Conservation (phyloP, 306 rosid genomes). For the Rosa rugosa region DNA sequence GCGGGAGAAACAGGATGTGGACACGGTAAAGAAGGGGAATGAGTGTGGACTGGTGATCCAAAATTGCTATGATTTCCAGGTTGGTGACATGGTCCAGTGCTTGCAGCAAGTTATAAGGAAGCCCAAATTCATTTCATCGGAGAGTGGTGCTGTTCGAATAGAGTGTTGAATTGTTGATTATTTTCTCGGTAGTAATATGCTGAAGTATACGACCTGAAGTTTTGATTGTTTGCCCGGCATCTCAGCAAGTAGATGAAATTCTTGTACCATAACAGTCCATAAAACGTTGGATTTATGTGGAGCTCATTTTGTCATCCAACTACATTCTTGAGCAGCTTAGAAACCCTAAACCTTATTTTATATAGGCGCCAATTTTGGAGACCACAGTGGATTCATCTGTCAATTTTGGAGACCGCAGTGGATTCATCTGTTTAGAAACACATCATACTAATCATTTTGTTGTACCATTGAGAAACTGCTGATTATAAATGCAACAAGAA, state of each 20-base stretch:
- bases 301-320: slow-evolving; percentile 3
- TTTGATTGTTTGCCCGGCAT: slow-evolving; percentile 7
- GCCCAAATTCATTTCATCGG: slow-evolving; percentile 86
- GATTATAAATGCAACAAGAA: slow-evolving; percentile 12
- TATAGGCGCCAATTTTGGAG: slow-evolving; percentile 21
- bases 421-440: background rate
- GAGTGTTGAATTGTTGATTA: slow-evolving; percentile 48
- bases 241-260: background rate
- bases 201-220: background rate
- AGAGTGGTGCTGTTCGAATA: slow-evolving; percentile 90
- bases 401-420: slow-evolving; percentile 18
- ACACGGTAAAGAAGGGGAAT: slow-evolving; percentile 76
- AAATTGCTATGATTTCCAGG: slow-evolving; percentile 55
- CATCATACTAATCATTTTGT: slow-evolving; percentile 5
- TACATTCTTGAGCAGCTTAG: background rate
- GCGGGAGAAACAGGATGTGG: slow-evolving; percentile 91
- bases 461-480: slow-evolving; percentile 15
- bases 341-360: background rate
- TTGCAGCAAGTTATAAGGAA: slow-evolving; percentile 80
- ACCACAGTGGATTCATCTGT: background rate
- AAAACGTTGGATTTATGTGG: slow-evolving; percentile 1
- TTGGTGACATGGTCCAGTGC: slow-evolving; percentile 86
- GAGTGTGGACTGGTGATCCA: slow-evolving; percentile 74
- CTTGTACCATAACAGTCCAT: slow-evolving; percentile 1
- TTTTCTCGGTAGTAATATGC: background rate